Conservation (phyloP, 2,329 filamentous ascomycete species). For the Nemania sp. region DNA sequence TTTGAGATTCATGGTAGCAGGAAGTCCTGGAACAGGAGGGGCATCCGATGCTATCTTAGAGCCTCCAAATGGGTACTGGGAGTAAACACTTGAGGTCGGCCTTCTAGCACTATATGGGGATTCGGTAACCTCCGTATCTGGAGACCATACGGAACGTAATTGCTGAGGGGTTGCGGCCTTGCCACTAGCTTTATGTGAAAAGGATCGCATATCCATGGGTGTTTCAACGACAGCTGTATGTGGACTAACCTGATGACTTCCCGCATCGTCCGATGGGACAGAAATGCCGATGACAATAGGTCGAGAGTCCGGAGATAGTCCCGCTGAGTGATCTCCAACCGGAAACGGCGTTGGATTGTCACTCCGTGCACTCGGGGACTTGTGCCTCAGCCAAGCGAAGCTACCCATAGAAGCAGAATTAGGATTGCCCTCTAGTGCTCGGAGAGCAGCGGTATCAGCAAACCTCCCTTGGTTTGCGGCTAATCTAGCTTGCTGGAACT, state of each 20-base stretch:
- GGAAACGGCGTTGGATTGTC: slow-evolving; percentile 45
- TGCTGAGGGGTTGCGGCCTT: slow-evolving; percentile 52
- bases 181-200: slow-evolving; percentile 40
- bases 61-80: slow-evolving; percentile 58
- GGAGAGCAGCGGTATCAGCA: slow-evolving; percentile 69
- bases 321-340: slow-evolving; percentile 50
- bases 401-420: slow-evolving; percentile 66
- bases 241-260: slow-evolving; percentile 63
- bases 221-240: slow-evolving; percentile 60
- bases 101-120: slow-evolving; percentile 58
- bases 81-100: slow-evolving; percentile 71
- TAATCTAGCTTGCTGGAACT: slow-evolving; percentile 60
- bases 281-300: slow-evolving; percentile 80
- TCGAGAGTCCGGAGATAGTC: slow-evolving; percentile 75
- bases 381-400: slow-evolving; percentile 67
- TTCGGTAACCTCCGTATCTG: slow-evolving; percentile 67
- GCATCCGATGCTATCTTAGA: slow-evolving; percentile 51
- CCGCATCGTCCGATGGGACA: slow-evolving; percentile 66
- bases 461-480: slow-evolving; percentile 59
- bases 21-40: slow-evolving; percentile 72
- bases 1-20: slow-evolving; percentile 57
- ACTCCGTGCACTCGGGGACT: slow-evolving; percentile 44
- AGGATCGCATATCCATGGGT: slow-evolving; percentile 52
- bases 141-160: slow-evolving; percentile 68
- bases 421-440: slow-evolving; percentile 68